A percentile compares a stretch with the other conserved stretches of the same genome.
Conservation (phyloP, 495 filamentous ascomycete species). For the Eremomyces bilateralis region DNA sequence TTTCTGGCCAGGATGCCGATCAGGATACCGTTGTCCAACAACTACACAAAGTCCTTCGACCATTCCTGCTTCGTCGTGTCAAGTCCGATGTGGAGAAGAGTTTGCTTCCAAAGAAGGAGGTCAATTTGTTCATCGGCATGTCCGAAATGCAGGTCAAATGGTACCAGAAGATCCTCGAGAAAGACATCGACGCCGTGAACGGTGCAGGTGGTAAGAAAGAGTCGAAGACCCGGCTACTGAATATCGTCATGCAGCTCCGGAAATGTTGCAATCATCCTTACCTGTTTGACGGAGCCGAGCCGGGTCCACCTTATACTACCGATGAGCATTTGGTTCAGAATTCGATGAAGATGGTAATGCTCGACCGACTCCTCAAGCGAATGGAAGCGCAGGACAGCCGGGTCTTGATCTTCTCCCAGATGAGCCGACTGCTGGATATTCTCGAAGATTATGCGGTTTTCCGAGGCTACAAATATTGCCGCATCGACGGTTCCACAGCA, state of each 20-base stretch:
- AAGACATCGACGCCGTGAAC: constrained; percentile 98
- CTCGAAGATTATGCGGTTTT: constrained; percentile 97
- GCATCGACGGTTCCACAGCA: constrained; percentile 91
- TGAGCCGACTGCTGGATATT: constrained; percentile 94
- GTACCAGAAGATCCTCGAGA: constrained; percentile 98
- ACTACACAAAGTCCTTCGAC: constrained; percentile 77
- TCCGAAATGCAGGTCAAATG: constrained; percentile 97
- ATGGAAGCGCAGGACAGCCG: constrained; percentile 72
- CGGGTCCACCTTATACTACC: constrained; percentile 91
- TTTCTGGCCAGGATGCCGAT: constrained; percentile 67
- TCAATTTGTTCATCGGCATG: constrained; percentile 97
- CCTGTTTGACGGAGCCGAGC: constrained; percentile 93
- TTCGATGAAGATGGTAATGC: constrained; percentile 90
- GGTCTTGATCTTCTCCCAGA: constrained; percentile 96
- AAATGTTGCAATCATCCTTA: constrained; percentile 99
- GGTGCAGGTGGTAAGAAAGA: constrained; percentile 90
- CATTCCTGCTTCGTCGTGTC: constrained; percentile 86
- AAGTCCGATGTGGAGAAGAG: constrained; percentile 99
- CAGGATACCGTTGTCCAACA: constrained; percentile 96
- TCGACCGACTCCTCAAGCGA: constrained; percentile 75
- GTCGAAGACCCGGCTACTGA: constrained; percentile 96
- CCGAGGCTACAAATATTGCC: constrained; percentile 82
- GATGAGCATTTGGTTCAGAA: constrained; percentile 92
- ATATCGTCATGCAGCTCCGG: constrained; percentile 98
- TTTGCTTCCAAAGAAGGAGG: constrained; percentile 86